These are phyloP conservation scores for Rhinocladiella mackenziei DNA, from an alignment of 2,329 filamentous ascomycete genomes.

Conservation along the genomic window DNA sequence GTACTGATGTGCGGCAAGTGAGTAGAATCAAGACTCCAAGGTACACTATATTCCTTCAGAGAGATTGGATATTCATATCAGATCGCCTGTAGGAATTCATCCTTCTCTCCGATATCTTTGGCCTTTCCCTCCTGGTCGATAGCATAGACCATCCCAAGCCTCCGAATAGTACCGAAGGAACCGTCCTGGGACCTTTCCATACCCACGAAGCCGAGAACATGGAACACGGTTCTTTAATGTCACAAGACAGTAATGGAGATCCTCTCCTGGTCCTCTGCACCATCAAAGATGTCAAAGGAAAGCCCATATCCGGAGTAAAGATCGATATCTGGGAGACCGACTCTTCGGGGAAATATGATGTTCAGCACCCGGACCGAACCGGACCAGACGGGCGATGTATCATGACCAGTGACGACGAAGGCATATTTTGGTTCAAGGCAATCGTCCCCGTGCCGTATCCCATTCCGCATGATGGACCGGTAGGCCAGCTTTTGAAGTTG, in stretches of 20 bases:
- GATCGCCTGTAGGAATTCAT: slow-evolving; percentile 83
- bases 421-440: slow-evolving; percentile 77
- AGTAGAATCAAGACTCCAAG: slow-evolving; percentile 25
- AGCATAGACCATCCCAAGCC: slow-evolving; percentile 81
- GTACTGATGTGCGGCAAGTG: slow-evolving; percentile 68
- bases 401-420: slow-evolving; percentile 64
- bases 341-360: slow-evolving; percentile 74
- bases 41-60: too few species aligned
- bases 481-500: slow-evolving; percentile 64
- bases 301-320: slow-evolving; percentile 61
- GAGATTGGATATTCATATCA: too few species aligned
- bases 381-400: slow-evolving; percentile 70
- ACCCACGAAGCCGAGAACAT: slow-evolving; percentile 66
- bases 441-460: slow-evolving; percentile 83
- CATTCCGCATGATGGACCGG: slow-evolving; percentile 78
- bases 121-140: slow-evolving; percentile 75
- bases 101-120: slow-evolving; percentile 73
- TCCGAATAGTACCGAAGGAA: slow-evolving; percentile 65
- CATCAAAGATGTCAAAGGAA: slow-evolving; percentile 61
- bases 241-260: slow-evolving; percentile 64
- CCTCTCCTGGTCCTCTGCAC: slow-evolving; percentile 70
- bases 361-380: slow-evolving; percentile 64
- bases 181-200: slow-evolving; percentile 78
- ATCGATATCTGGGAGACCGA: slow-evolving; percentile 86
- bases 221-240: slow-evolving; percentile 57